Percentiles rank a stretch among this genome's conserved stretches.
Evolutionary conservation across 1,284 basidiomycete species (phyloP).

Genomic region (Ceratobasidium sp.): DNA sequence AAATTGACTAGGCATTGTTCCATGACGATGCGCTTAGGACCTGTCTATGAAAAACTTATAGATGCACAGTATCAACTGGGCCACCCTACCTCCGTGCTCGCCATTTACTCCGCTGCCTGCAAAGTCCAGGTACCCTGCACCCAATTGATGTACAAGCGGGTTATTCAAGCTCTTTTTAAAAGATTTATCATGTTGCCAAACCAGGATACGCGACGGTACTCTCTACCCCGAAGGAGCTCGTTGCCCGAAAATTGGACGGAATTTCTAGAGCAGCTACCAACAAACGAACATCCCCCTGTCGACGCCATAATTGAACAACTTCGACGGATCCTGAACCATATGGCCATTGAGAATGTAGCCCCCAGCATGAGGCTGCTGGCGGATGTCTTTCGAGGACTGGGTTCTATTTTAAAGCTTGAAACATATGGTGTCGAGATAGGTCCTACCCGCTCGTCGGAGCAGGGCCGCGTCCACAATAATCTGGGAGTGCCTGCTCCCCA

Average conservation of each 20-base stretch:
- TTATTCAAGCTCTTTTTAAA: constrained; percentile 25
- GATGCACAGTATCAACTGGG: constrained; percentile 19
- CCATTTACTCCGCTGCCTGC: constrained; percentile 9
- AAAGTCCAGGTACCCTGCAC: constrained; percentile 3
- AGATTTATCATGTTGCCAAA: constrained; percentile 7
- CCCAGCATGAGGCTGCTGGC: constrained; percentile 20
- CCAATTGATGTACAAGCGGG: constrained; percentile 22
- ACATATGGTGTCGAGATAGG: constrained; percentile 21
- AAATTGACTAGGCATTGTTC: background rate
- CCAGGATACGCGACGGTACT: constrained; percentile 7
- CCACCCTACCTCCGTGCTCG: background rate
- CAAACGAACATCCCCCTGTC: background rate
- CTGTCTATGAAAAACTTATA: constrained; percentile 22
- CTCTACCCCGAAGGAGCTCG: background rate
- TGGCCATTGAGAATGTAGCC: constrained; percentile 4
- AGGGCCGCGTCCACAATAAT: background rate
- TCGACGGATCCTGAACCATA: constrained; percentile 5
- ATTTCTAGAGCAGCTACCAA: background rate
- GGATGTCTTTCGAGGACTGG: constrained; percentile 33
- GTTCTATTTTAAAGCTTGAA: constrained; percentile 31
- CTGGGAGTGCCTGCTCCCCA: background rate
- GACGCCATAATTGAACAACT: constrained; percentile 7
- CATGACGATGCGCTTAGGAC: background rate
- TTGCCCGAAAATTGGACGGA: background rate
- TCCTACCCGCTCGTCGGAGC: background rate